Percentiles rank a stretch among this genome's conserved stretches.
These are phyloP conservation scores for Emergomyces pasteurianus DNA, from an alignment of 2,329 filamentous ascomycete genomes.

Conservation along the genomic window DNA sequence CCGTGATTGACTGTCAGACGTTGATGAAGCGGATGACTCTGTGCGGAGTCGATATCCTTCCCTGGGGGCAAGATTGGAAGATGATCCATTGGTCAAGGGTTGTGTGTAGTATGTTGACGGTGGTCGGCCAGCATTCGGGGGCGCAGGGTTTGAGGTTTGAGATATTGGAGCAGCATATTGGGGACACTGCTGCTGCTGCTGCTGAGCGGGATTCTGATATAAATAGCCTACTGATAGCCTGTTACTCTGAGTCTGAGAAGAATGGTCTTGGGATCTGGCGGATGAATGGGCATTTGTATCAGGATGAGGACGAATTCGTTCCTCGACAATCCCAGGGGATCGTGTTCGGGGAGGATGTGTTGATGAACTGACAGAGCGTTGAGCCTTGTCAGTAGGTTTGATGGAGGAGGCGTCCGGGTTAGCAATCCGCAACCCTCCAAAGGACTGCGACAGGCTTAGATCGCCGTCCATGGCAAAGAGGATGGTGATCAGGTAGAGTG, in stretches of 20 bases:
- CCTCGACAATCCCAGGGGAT: neutral
- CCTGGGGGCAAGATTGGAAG: constrained; percentile 26
- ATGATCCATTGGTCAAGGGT: constrained; percentile 29
- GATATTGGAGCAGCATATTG: constrained; percentile 32
- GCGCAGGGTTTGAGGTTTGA: constrained; percentile 20
- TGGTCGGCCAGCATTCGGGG: constrained; percentile 30
- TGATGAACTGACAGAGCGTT: neutral
- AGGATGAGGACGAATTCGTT: neutral
- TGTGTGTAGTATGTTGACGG: constrained; percentile 38
- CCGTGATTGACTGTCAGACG: constrained; percentile 44
- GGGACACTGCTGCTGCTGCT: constrained; percentile 25
- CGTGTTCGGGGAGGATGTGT: constrained; percentile 3
- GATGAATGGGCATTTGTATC: constrained; percentile 11
- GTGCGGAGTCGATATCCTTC: constrained; percentile 44
- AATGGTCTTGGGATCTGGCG: constrained; percentile 13
- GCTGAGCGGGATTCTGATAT: constrained; percentile 17
- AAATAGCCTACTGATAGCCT: constrained; percentile 31
- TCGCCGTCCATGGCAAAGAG: constrained; percentile 68
- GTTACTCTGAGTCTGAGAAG: constrained; percentile 22
- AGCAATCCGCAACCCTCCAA: constrained; percentile 90
- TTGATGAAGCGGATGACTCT: constrained; percentile 47
- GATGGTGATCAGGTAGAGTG: neutral
- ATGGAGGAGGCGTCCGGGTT: constrained; percentile 70
- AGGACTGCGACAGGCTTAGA: constrained; percentile 78
- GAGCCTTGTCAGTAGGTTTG: constrained; percentile 23